A percentile compares a stretch with the other conserved stretches of the same genome.
Evolutionary conservation across 192 early-diverging fungal species (phyloP).

Genomic region (Coemansia sp.): DNA sequence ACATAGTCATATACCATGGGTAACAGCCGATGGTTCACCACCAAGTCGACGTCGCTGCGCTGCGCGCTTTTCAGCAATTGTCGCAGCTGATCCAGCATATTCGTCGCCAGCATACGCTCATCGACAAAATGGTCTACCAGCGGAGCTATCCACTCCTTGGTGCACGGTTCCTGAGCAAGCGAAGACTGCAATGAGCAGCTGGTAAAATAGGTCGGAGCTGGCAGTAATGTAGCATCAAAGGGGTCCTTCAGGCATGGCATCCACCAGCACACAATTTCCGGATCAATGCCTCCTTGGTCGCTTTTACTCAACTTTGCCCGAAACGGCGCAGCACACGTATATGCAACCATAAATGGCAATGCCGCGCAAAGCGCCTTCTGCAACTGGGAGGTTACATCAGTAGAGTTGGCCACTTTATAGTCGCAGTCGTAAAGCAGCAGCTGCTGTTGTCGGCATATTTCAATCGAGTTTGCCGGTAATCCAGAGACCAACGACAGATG

Average conservation of each 20-base stretch:
- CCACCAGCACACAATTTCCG: slow-evolving; percentile 29
- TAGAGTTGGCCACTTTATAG: neutral
- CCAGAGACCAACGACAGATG: slow-evolving; percentile 28
- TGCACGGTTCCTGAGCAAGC: slow-evolving; percentile 15
- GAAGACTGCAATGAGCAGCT: slow-evolving; percentile 4
- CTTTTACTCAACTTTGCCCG: slow-evolving; percentile 5
- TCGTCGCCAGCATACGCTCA: slow-evolving; percentile 10
- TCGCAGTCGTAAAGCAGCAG: slow-evolving; percentile 22
- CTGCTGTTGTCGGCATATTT: slow-evolving; percentile 13
- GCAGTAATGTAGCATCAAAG: slow-evolving; percentile 12
- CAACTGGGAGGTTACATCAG: neutral
- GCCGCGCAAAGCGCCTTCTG: neutral
- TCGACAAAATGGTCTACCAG: slow-evolving; percentile 19
- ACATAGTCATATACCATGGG: slow-evolving; percentile 44
- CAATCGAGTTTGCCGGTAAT: slow-evolving; percentile 3
- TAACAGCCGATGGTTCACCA: slow-evolving; percentile 33
- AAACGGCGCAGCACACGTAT: slow-evolving; percentile 21
- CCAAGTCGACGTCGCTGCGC: slow-evolving; percentile 25
- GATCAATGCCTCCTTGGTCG: slow-evolving; percentile 7
- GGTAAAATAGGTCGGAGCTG: slow-evolving; percentile 19
- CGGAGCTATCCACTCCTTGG: slow-evolving; percentile 42
- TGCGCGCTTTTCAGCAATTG: slow-evolving; percentile 8
- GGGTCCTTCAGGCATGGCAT: slow-evolving; percentile 7
- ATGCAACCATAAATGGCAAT: slow-evolving; percentile 18
- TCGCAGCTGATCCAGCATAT: neutral